phyloP scores from a whole-genome alignment of 208 protist genomes.

The Crithidia acanthocephali region DNA sequence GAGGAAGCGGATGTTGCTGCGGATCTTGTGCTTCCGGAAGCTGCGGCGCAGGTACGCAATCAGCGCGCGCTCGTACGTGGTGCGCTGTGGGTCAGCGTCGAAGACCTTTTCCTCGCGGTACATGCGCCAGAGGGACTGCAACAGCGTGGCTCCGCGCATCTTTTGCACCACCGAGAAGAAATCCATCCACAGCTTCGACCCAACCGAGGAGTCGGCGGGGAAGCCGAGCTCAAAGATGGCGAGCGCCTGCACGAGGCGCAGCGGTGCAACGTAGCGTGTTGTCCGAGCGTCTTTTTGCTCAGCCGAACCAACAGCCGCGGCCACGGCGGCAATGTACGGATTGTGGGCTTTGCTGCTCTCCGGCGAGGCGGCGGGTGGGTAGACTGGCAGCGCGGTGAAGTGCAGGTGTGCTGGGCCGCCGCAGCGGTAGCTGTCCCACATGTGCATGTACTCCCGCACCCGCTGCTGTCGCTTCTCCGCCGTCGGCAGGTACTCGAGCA shows the following conservation, averaged over 20 bases:
- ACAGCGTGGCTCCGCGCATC: conserved; percentile 66
- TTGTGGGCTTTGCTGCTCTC: conserved; percentile 8
- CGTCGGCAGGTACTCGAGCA: conserved; percentile 73
- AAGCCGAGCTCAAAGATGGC: conserved; percentile 76
- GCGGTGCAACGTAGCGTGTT: conserved; percentile 52
- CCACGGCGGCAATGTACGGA: conserved; percentile 22
- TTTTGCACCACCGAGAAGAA: conserved; percentile 80
- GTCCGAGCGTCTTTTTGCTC: conserved; percentile 8
- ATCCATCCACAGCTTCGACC: conserved; percentile 76
- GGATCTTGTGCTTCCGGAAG: conserved; percentile 55
- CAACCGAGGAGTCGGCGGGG: conserved; percentile 72
- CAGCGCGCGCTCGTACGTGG: conserved; percentile 34
- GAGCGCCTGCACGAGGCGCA: conserved; percentile 74
- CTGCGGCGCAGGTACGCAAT: conserved; percentile 54
- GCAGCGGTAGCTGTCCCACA: conserved; percentile 61
- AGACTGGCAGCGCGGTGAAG: conserved; percentile 62
- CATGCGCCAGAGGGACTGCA: conserved; percentile 89
- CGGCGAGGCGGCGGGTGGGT: conserved; percentile 27
- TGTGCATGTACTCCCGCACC: conserved; percentile 68
- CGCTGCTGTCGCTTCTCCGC: conserved; percentile 48
- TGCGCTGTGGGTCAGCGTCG: conserved; percentile 41
- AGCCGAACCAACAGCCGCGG: neutral
- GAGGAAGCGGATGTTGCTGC: conserved; percentile 49
- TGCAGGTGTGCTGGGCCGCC: conserved; percentile 57
- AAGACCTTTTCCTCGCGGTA: conserved; percentile 60